Evolutionary conservation across 805 yeast species (phyloP).

Genomic region (Kodamaea hsintzibuensis): DNA sequence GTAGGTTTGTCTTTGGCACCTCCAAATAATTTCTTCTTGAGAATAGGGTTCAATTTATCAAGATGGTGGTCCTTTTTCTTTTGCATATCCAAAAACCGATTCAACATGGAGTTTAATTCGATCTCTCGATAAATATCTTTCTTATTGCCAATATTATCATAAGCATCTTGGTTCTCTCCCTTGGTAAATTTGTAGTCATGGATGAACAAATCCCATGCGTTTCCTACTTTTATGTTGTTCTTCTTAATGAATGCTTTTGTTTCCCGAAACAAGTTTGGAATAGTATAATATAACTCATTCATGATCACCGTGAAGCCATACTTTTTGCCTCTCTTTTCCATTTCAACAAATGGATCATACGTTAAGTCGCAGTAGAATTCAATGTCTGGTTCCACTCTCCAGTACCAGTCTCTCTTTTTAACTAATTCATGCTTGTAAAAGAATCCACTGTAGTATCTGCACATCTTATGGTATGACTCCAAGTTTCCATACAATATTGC

Average conservation of each 20-base stretch:
- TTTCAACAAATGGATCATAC: slow-evolving; percentile 75
- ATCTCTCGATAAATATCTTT: slow-evolving; percentile 27
- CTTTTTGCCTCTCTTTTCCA: slow-evolving; percentile 60
- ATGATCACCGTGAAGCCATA: slow-evolving; percentile 81
- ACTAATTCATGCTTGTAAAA: slow-evolving; percentile 82
- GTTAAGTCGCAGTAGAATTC: slow-evolving; percentile 66
- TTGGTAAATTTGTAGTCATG: slow-evolving; percentile 25
- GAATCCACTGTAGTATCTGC: slow-evolving; percentile 84
- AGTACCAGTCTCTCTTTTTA: slow-evolving; percentile 78
- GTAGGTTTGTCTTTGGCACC: slow-evolving; percentile 17
- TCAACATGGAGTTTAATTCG: slow-evolving; percentile 28
- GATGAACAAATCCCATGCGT: slow-evolving; percentile 70
- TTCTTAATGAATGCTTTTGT: slow-evolving; percentile 64
- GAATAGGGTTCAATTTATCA: not conserved
- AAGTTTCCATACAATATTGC: slow-evolving; percentile 80
- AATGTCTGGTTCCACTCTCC: slow-evolving; percentile 95
- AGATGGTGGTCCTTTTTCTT: slow-evolving; percentile 7
- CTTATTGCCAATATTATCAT: slow-evolving; percentile 20
- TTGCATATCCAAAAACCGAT: slow-evolving; percentile 20
- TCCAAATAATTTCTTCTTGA: slow-evolving; percentile 9
- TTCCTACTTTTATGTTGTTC: slow-evolving; percentile 47
- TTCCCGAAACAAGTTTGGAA: slow-evolving; percentile 76
- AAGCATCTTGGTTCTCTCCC: slow-evolving; percentile 24
- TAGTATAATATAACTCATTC: slow-evolving; percentile 76
- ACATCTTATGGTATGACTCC: slow-evolving; percentile 90